Conservation (phyloP, 305 asterid genomes). For the Fraxinus baroniana region DNA sequence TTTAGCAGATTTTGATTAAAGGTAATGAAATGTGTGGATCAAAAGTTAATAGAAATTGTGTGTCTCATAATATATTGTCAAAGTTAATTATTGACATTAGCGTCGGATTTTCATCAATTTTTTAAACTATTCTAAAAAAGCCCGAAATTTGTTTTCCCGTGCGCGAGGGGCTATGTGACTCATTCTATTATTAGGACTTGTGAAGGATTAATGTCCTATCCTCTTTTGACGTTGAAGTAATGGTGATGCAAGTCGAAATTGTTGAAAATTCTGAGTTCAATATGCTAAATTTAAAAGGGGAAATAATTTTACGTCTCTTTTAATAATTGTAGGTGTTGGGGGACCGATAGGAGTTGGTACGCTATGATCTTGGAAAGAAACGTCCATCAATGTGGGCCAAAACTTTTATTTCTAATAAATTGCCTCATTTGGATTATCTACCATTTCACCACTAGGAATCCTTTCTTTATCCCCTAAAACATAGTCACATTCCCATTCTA, state of each 20-base stretch:
- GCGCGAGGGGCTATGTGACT: neutral
- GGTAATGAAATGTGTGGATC: too few species aligned
- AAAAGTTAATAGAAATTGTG: too few species aligned
- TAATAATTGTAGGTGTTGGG: neutral
- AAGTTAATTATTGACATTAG: neutral
- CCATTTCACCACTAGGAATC: neutral
- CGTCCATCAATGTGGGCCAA: neutral
- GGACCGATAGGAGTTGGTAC: neutral
- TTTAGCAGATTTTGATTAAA: too few species aligned
- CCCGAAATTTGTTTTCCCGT: neutral
- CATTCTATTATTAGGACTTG: neutral
- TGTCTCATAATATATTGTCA: too few species aligned
- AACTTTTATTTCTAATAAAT: neutral
- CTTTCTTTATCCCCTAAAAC: slow-evolving; percentile 4
- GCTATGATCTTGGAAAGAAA: neutral
- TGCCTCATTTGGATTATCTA: neutral
- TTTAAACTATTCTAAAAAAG: too few species aligned
- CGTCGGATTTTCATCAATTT: too few species aligned
- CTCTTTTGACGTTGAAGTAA: neutral
- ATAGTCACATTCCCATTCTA: slow-evolving; percentile 5
- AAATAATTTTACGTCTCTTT: neutral
- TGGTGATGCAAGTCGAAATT: neutral
- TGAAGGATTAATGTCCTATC: neutral
- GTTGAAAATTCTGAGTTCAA: too few species aligned
- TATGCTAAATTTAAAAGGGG: too few species aligned